phyloP scores from a whole-genome alignment of 495 filamentous ascomycete species.

The Lichina pygmaea region DNA sequence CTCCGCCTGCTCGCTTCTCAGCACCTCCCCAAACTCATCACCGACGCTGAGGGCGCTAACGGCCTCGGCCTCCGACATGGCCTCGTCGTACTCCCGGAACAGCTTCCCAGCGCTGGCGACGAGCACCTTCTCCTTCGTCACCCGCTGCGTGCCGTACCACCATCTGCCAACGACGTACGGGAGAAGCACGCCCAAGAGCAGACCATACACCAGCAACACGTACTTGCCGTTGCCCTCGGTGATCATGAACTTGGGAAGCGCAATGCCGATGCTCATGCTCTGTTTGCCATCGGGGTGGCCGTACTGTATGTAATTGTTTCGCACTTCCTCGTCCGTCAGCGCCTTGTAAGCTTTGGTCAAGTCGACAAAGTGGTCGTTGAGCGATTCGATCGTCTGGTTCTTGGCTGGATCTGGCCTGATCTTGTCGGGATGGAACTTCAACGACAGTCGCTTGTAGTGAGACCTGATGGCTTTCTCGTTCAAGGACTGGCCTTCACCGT shows the following conservation, averaged over 20 bases:
- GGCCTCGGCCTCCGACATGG: conserved; percentile 52
- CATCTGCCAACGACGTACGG: conserved; percentile 87
- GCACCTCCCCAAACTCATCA: conserved; percentile 45
- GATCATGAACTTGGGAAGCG: conserved; percentile 76
- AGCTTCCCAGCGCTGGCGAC: conserved; percentile 80
- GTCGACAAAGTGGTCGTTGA: conserved; percentile 79
- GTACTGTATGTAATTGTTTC: conserved; percentile 87
- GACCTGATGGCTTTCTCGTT: conserved; percentile 75
- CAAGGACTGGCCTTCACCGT: conserved; percentile 26
- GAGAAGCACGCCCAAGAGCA: conserved; percentile 61
- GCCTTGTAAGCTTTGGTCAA: conserved; percentile 93
- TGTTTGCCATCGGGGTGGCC: conserved; percentile 96
- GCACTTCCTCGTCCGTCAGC: conserved; percentile 83
- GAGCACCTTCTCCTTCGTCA: conserved; percentile 76
- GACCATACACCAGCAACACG: conserved; percentile 67
- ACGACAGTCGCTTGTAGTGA: conserved; percentile 60
- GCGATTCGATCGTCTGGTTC: conserved; percentile 65
- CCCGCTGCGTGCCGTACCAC: conserved; percentile 90
- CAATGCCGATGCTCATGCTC: conserved; percentile 92
- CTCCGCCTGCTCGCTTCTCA: conserved; percentile 50
- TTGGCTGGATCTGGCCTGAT: conserved; percentile 48
- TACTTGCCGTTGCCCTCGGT: conserved; percentile 89
- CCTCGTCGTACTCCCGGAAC: conserved; percentile 74
- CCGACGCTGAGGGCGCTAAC: conserved; percentile 57
- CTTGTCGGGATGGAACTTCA: conserved; percentile 85